Evolutionary conservation across 306 rosid genomes (phyloP), one percentile per base, ranked within the genome.

Genomic region (Trifolium repens): DNA sequence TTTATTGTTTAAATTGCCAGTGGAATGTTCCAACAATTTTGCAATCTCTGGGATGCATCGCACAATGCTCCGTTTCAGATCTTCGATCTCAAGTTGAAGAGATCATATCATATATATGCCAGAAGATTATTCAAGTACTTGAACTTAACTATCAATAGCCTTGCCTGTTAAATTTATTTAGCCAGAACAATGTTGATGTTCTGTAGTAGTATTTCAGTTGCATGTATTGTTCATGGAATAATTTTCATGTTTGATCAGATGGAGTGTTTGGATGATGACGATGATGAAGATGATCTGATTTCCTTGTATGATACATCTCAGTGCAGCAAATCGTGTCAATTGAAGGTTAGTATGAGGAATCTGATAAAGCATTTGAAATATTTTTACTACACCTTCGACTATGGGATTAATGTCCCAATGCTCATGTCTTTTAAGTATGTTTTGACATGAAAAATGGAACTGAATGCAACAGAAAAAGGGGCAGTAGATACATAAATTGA

Each of bases 11-110:
- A 50, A 79, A 75, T 79, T 74, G 75, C 55, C 84, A 88, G 78
- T n/a, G 69, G 79, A 90, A 90, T 75, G 69, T 89, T 52, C 91
- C 96, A 40, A 90, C 98, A 59, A 84, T 89, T 81, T 84, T 94
- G 84, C 98, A 94, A 85, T 90, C 98, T 74, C 72, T 94, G 78
- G 93, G 98, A 40, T 94, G 97, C 75, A 78, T 90, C 78, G 90
- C 96, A 35, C 89, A 90, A 78, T 79, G 84, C 84, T 88, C 90
- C 81, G 72, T 80, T 81, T 82, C 93, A 49, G 79, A 85, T 65
- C 89, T 91, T 70, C 93, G 87, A 79, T 69, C 88, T 87, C 90
- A 79, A 58, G 82, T 66, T 63, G 89, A 46, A 67, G 91, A 86
- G 86, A 90, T 94, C 81, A 80, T 85, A 19, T 74, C 85, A 13